These are phyloP conservation scores for Vitis cinerea DNA, from an alignment of 164 flowering plant genomes.

Conservation along the genomic window DNA sequence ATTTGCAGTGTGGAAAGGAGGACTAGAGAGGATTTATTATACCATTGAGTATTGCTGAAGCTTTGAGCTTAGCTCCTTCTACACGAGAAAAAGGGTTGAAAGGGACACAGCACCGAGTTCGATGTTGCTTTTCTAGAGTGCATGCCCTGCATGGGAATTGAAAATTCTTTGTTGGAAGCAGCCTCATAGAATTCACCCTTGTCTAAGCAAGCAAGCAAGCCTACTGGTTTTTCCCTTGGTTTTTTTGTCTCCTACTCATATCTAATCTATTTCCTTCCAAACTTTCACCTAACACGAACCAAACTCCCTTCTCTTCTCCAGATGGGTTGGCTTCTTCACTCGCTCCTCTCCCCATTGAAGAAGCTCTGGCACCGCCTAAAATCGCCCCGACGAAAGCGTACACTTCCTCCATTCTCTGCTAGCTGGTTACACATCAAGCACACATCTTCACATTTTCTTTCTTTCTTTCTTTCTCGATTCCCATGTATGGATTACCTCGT, in stretches of 20 bases:
- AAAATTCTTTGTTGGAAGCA: background rate
- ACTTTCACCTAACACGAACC: constrained; percentile 33
- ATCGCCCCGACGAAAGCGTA: constrained; percentile 41
- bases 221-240: background rate
- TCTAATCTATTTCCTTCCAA: constrained; percentile 20
- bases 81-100: too few species aligned
- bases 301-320: constrained; percentile 18
- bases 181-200: constrained; percentile 26
- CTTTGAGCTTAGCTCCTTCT: too few species aligned
- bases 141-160: too few species aligned
- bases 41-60: too few species aligned
- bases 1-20: too few species aligned
- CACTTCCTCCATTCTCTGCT: background rate
- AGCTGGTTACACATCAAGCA: too few species aligned
- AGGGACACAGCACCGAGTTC: too few species aligned
- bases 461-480: background rate
- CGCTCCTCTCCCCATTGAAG: constrained; percentile 62
- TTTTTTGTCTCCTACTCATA: background rate
- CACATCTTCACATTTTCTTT: background rate
- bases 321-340: constrained; percentile 65
- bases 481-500: background rate
- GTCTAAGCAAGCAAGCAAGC: constrained; percentile 32
- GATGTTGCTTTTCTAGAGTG: too few species aligned
- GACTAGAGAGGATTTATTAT: too few species aligned
- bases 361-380: constrained; percentile 56